phyloP scores from a whole-genome alignment of 2,329 filamentous ascomycete species.

The Aspergillus ochraceoroseus region DNA sequence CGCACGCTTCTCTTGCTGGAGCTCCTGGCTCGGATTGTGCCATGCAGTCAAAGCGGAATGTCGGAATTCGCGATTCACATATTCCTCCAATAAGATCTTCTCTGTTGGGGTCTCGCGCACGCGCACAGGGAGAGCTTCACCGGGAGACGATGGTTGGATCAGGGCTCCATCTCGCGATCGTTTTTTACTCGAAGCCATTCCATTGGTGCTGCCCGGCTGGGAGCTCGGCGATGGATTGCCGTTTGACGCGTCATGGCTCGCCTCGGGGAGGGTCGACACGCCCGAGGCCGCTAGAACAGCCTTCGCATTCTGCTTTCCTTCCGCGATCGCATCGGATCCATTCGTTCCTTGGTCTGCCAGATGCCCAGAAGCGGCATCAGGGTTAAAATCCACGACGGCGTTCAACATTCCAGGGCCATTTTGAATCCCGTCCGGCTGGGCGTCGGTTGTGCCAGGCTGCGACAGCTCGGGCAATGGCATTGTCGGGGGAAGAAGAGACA shows the following conservation, averaged over 20 bases:
- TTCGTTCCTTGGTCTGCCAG: conserved; percentile 26
- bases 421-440: conserved; percentile 22
- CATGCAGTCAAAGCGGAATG: conserved; percentile 52
- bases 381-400: conserved; percentile 19
- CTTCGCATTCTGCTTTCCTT: conserved; percentile 58
- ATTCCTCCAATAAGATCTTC: conserved; percentile 57
- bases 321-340: conserved; percentile 47
- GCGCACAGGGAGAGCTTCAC: conserved; percentile 29
- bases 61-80: conserved; percentile 60
- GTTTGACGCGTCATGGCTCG: conserved; percentile 29
- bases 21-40: conserved; percentile 52
- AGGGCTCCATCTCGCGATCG: conserved; percentile 57
- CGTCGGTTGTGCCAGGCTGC: conserved; percentile 24
- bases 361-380: conserved; percentile 22
- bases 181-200: conserved; percentile 51
- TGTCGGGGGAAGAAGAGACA: conserved; percentile 14
- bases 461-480: conserved; percentile 38
- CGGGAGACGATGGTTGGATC: conserved; percentile 40
- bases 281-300: conserved; percentile 54
- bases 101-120: conserved; percentile 43
- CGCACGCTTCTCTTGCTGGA: conserved; percentile 59
- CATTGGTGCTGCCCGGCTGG: conserved; percentile 44
- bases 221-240: conserved; percentile 25
- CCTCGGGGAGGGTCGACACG: conserved; percentile 28
- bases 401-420: conserved; percentile 27